These are phyloP conservation scores for Sicyos edulis DNA, from an alignment of 306 rosid species.

Conservation along the genomic window DNA sequence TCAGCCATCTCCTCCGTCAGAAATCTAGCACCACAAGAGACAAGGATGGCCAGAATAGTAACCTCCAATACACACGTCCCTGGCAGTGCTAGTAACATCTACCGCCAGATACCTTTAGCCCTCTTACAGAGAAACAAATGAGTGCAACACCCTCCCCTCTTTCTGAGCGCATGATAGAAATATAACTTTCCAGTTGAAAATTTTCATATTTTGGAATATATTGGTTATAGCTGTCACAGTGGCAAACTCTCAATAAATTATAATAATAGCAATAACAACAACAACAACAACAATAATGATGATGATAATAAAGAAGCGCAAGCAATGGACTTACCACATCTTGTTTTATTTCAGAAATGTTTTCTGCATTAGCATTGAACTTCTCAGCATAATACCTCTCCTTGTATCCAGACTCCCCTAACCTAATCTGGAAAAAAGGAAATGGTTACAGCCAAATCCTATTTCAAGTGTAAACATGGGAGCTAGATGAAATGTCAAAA, in stretches of 20 bases:
- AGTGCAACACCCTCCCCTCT: too few species aligned
- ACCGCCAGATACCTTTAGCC: too few species aligned
- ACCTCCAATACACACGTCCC: too few species aligned
- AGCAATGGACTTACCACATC: slow-evolving; percentile 39
- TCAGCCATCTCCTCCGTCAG: too few species aligned
- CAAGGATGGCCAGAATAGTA: too few species aligned
- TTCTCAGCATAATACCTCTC: slow-evolving; percentile 91
- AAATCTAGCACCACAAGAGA: too few species aligned
- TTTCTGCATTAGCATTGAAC: slow-evolving; percentile 53
- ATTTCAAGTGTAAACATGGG: neutral
- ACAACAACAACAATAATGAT: slow-evolving; percentile 10
- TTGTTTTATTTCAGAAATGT: slow-evolving; percentile 52
- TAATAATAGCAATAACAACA: neutral
- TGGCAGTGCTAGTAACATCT: too few species aligned
- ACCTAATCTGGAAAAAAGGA: slow-evolving; percentile 69
- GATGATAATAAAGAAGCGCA: neutral
- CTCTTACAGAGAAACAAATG: too few species aligned
- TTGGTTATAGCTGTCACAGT: neutral
- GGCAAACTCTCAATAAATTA: neutral
- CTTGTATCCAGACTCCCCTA: slow-evolving; percentile 94
- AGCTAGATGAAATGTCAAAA: neutral
- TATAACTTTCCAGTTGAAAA: too few species aligned
- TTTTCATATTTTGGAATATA: neutral
- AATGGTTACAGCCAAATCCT: too few species aligned
- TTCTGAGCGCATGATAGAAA: too few species aligned